Conservation (phyloP, 148 eudicot genomes). For the Arctostaphylos glauca region DNA sequence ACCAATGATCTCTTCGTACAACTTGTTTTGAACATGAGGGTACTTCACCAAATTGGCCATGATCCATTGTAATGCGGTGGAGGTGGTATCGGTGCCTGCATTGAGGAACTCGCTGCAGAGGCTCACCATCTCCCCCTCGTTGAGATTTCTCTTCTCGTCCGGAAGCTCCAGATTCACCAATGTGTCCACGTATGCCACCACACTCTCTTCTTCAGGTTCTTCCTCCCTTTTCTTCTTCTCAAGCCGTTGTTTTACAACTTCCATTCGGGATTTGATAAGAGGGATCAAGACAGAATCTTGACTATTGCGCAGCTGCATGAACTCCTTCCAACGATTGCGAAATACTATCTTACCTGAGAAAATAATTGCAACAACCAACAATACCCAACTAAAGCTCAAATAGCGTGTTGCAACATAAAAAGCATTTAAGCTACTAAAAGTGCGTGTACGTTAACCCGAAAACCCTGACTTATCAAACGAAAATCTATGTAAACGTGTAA, state of each 20-base stretch:
- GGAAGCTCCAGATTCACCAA: slow-evolving; percentile 42
- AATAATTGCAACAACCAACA: neutral
- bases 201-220: slow-evolving; percentile 2
- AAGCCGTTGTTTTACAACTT: neutral
- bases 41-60: slow-evolving; percentile 71
- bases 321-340: slow-evolving; percentile 49
- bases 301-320: slow-evolving; percentile 27
- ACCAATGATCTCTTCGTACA: slow-evolving; percentile 47
- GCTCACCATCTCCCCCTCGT: slow-evolving; percentile 42
- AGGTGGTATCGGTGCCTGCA: slow-evolving; percentile 71
- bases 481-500: too few species aligned
- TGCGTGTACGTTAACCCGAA: too few species aligned
- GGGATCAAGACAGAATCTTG: slow-evolving; percentile 42
- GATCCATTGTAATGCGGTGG: slow-evolving; percentile 66
- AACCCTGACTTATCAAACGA: too few species aligned
- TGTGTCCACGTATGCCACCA: slow-evolving; percentile 57
- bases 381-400: too few species aligned
- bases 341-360: slow-evolving; percentile 38
- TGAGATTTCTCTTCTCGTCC: slow-evolving; percentile 34
- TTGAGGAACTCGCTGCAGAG: slow-evolving; percentile 51
- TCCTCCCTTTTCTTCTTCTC: neutral
- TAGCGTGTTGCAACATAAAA: too few species aligned
- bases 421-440: too few species aligned
- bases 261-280: slow-evolving; percentile 42
- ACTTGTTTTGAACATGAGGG: slow-evolving; percentile 44